Conservation (phyloP, 2,329 filamentous ascomycete species). For the Akanthomyces dipterigenus region DNA sequence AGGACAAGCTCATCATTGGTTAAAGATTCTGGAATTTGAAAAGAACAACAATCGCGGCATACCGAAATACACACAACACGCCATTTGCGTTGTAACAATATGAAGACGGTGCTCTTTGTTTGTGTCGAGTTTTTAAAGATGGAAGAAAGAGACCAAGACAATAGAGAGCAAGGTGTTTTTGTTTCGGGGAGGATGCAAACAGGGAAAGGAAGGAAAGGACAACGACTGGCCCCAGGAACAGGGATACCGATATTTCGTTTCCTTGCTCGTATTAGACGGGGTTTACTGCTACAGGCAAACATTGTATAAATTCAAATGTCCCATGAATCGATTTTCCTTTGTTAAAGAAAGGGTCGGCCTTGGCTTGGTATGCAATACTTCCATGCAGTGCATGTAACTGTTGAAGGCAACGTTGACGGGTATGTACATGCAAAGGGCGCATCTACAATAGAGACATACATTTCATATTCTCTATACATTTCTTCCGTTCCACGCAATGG, state of each 20-base stretch:
- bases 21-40: constrained; percentile 41
- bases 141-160: not conserved
- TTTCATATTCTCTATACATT: too few species aligned
- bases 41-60: not conserved
- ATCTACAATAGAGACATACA: not conserved
- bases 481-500: too few species aligned
- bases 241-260: not conserved
- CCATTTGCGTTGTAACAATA: constrained; percentile 12
- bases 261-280: constrained; percentile 10
- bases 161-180: constrained; percentile 8
- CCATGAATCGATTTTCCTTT: constrained; percentile 12
- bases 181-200: not conserved
- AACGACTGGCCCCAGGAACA: not conserved
- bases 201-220: not conserved
- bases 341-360: not conserved
- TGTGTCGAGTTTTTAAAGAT: constrained; percentile 1
- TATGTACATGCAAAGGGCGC: not conserved
- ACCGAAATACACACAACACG: not conserved
- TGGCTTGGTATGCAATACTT: not conserved
- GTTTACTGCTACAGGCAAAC: constrained; percentile 8
- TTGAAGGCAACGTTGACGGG: too few species aligned
- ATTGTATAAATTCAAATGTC: constrained; percentile 15
- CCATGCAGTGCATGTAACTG: not conserved
- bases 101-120: constrained; percentile 3
- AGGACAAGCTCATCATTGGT: constrained; percentile 85